A percentile compares a stretch with the other conserved stretches of the same genome.
phyloP scores from a whole-genome alignment of 139 green algal species.

The Chlamydomonas schloesseri region DNA sequence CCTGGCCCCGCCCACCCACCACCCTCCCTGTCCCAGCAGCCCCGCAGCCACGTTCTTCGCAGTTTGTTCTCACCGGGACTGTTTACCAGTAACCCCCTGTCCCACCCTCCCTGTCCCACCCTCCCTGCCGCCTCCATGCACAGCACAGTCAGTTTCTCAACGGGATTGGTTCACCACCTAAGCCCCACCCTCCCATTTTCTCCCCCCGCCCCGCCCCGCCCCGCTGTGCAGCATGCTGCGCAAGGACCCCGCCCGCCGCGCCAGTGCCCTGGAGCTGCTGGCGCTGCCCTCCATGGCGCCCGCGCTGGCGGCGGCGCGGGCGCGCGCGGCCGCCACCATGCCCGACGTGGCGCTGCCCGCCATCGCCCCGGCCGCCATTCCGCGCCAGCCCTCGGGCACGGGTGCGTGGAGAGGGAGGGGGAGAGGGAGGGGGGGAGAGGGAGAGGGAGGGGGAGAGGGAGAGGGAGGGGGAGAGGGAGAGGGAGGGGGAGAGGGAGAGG shows the following conservation, averaged over 20 bases:
- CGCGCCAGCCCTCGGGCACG: no score
- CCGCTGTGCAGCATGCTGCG: slow-evolving; percentile 61
- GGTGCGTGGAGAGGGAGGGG: background rate
- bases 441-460: no score
- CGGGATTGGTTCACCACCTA: no score
- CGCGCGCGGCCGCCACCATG: slow-evolving; percentile 36
- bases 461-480: background rate
- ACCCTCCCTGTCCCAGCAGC: no score
- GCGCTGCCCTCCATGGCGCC: slow-evolving; percentile 33
- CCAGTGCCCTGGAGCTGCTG: slow-evolving; percentile 58
- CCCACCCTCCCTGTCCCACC: background rate
- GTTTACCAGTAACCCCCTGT: background rate
- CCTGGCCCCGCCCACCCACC: no score
- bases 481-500: no score
- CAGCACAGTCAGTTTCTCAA: no score
- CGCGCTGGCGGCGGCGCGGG: slow-evolving; percentile 36
- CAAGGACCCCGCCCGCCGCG: slow-evolving; percentile 59
- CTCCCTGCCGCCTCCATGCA: no score
- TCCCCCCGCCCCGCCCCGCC: background rate
- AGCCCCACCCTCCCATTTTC: background rate
- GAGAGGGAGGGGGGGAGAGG: no score
- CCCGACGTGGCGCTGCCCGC: slow-evolving; percentile 39
- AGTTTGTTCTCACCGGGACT: no score
- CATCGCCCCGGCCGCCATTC: background rate
- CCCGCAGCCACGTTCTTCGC: no score